Evolutionary conservation across 768 basidiomycete genomes (phyloP), one percentile per base, ranked within the genome.

Genomic region (Tephrocybe rancida): DNA sequence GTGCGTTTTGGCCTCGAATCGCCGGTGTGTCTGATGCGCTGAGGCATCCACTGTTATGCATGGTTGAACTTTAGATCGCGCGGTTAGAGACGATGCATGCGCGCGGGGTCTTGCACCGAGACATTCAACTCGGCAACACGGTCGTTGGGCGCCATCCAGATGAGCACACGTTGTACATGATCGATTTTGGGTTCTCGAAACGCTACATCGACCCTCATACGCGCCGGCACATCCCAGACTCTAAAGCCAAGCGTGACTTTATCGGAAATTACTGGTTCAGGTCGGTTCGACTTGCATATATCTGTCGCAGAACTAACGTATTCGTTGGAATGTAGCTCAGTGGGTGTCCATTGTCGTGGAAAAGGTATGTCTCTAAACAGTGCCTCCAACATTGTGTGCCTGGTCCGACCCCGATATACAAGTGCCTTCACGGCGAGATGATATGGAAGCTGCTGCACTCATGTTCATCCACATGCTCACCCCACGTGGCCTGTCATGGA

Each of bases 251-350:
- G 64, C 82, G 87, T 37, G 85, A 89, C 61, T 91, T 92, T 58
- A 83, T 91, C 48, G 89, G 89, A 22, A 92, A 92, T 64, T 92
- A 90, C 64, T 92, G 88, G 87, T 92, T 92, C 64, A 85, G 82
- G 72, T 86, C 49, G 53, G 71, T 58, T 10, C 29, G 22, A 38
- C n/a, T 25, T 5, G 48, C 53, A 59, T 4, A 26, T 3, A 43
- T 24, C 13, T 18, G 19, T 6, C 14, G 22, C 27, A 35, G 9
- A 43, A 24, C 56, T 42, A 19, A 21, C 39, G 13, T 41, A 5
- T 14, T 50, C 21, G 29, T 37, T 42, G 42, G 27, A 22, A 5
- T 57, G 24, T 57, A 82, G 82, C 43, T 87, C 89, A 10, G 80
- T 91, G 3, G 81, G 79, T 35, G 90, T 91, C 10, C 89, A 92